Base-by-base conservation (phyloP, 1,139 yeast genomes). In the Suhomyces kunorum region DNA sequence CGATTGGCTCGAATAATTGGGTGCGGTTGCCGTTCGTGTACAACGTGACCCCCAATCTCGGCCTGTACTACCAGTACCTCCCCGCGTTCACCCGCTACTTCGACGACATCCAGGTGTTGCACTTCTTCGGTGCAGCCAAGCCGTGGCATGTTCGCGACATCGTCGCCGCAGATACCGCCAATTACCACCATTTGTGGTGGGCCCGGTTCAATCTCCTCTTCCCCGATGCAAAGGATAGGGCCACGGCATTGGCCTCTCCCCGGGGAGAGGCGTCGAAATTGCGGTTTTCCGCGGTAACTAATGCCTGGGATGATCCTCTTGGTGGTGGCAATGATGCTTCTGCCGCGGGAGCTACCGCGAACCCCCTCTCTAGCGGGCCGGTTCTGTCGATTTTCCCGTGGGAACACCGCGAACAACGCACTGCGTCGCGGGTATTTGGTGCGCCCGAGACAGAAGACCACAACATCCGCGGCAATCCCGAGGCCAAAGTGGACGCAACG, bases 181-280 rank as follows among this genome's bases (percentile, higher is more conserved):
- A 58, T 38, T 58, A 63, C 42, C 62, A 58, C 50, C 58, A 59
- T 38, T 51, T 56, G 43, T 65, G 74, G 74, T 66, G 76, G 75
- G 53, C 55, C 28, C 53, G 49, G 11, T 67, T 66, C 46, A 61
- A 62, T 42, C 51, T 50, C 38, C 54, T 48, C 22, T 61, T 47
- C 40, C 40, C 51, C 16, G 45, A 43, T 8, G 16, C 29, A 31
- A 36, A 27, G 2, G 29, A 36, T 12, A 40, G 42, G 27, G 35
- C 49, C 12, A 34, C 26, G 32, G 28, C 45, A 13, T 37, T 49
- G 27, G 56, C 50, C 28, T 31, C 27, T 40, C 55, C 49, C 28
- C 50, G 45, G 35, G 76, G 76, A 23, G 76, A 72, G 48, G 76
- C 65, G 2, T 51, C 58, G 48, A 59, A 50, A 27, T 56, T 72